phyloP scores from a whole-genome alignment of 2,329 filamentous ascomycete species.

The Scedosporium aurantiacum region DNA sequence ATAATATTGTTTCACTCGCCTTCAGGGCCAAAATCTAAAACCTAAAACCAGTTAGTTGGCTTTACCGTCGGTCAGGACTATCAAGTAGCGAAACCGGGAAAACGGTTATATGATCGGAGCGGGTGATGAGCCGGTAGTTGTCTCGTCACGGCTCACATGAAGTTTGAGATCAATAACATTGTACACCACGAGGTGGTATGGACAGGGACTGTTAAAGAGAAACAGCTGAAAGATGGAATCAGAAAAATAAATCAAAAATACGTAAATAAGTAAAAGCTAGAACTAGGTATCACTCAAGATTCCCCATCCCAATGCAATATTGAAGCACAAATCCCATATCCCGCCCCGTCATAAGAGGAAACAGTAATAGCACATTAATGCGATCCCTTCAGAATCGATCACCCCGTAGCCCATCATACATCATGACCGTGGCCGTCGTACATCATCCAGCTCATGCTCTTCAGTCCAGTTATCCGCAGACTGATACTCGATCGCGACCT shows the following conservation, averaged over 20 bases:
- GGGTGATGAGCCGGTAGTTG: neutral
- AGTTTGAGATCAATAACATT: neutral
- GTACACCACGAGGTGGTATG: neutral
- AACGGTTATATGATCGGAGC: neutral
- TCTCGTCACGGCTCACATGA: neutral
- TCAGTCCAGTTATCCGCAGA: neutral
- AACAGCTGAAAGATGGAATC: neutral
- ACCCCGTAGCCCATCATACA: neutral
- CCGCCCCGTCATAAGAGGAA: neutral
- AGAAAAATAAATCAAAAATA: neutral
- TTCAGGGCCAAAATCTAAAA: no score
- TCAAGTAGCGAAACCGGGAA: no score
- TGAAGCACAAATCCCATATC: neutral
- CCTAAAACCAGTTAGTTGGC: no score
- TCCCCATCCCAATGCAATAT: neutral
- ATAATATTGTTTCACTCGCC: no score
- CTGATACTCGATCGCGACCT: constrained; percentile 12
- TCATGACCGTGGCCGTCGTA: neutral
- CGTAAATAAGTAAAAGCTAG: neutral
- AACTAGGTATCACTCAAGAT: neutral
- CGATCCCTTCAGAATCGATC: neutral
- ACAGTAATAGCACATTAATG: neutral
- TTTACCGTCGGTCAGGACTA: no score
- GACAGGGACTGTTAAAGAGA: no score
- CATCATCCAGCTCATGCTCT: constrained; percentile 1